Evolutionary conservation across 805 yeast species (phyloP), one percentile per base, ranked within the genome.

Genomic region (Saccharomycodes ludwigii): DNA sequence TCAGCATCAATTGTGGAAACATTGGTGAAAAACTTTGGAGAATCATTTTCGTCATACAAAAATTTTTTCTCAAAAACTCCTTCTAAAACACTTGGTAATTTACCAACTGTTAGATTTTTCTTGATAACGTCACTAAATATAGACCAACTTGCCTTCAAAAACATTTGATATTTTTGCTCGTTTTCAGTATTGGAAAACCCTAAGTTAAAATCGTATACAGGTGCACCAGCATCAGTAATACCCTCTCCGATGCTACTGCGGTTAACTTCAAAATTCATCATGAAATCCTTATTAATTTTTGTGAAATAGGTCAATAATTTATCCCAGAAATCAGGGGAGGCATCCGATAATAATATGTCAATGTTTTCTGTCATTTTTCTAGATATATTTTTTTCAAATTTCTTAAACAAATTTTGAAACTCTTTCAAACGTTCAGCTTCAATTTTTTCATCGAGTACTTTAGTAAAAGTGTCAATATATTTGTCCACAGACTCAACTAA

Each of bases 31-130:
- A 86, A 62, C 23, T 73, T 67, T 10, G 98, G 98, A 18, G 83
- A 55, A 3, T 86, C 93, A 38, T 76, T 68, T 21, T 68, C 75
- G 51, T 85, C 95, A 50, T 80, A 91, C 43, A 88, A 66, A 60
- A 91, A 88, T 26, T 56, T 61, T 35, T 75, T 82, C 44, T 88
- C 96, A 58, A 91, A 88, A 36, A 71, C 61, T 37, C 82, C 93
- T 48, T 82, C 74, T 48, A 88, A 55, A 17, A 83, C 65, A 32
- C 65, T 60, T 2, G 77, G 61, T 6, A 81, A 69, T 14, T 68
- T 71, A 32, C 81, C 94, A 37, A 72, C 78, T 18, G 72, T 66
- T 30, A 81, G 54, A 41, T 69, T 66, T 34, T 77, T 79, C 42
- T 67, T 76, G 27, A 79, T 62, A 17, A 70, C 61, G 7, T 62